Base-by-base conservation (phyloP, 805 yeast genomes). In the Ogataea philodendri region DNA sequence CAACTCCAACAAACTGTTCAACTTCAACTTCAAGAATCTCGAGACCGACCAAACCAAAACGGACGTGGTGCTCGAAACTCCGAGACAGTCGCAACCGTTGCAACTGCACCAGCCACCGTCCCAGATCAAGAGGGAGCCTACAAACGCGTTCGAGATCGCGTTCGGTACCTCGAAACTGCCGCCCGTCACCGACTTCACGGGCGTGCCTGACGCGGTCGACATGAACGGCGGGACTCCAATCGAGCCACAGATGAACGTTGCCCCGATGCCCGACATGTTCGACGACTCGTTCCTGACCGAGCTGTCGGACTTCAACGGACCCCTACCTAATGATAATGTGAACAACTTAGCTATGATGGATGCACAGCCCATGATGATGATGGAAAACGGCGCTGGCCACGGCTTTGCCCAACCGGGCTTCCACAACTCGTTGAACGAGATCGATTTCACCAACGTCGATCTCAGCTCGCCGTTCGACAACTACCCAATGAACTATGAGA, bases 381-480 rank as follows among this genome's bases (percentile, higher is more conserved):
- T 30, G 1, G 44, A 33, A 15, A 39, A 41, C 14, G 44, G 33
- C 28, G 16, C 37, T 30, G 32, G 30, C 23, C 20, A 17, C 24
- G 41, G 32, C 15, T 39, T 30, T 23, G 35, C 36, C 15, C 39
- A 35, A 21, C 41, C 40, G 17, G 46, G 37, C 29, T 44, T 44
- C 30, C 59, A 55, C 41, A 59, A 59, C 32, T 57, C 64, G 7
- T 40, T 60, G 14, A 59, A 61, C 32, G 67, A 62, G 45, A 61
- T 62, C 30, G 67, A 62, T 44, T 62, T 62, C 39, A 62, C 67
- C 6, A 61, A 62, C 39, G 67, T 57, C 23, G 66, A 62, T 44
- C 32, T 60, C 20, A 54, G 47, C 25, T 42, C 56, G 11, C 54
- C 51, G 35, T 46, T 53, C 22, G 59, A 48, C 9, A 44, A 37